Percentiles rank a stretch among this genome's conserved stretches.
Evolutionary conservation across 768 basidiomycete genomes (phyloP).

Genomic region (Phaffia australis): DNA sequence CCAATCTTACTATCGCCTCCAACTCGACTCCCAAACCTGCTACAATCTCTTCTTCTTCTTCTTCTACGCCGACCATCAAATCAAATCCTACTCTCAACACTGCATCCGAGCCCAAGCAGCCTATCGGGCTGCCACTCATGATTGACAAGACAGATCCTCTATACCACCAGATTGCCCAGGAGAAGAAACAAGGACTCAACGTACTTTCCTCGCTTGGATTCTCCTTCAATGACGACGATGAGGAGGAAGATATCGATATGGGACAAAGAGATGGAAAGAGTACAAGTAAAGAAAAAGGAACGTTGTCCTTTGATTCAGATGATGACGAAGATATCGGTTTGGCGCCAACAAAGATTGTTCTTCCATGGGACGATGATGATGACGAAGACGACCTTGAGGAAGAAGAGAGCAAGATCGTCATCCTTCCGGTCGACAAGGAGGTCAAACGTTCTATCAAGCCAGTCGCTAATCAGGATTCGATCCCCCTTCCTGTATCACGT

Average conservation of each 20-base stretch:
- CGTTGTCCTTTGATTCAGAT: no score
- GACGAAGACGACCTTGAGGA: conserved; percentile 2
- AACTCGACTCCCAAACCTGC: neutral
- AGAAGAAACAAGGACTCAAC: conserved; percentile 15
- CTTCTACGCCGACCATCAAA: neutral
- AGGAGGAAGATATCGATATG: neutral
- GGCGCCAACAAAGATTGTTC: neutral
- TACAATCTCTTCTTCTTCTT: neutral
- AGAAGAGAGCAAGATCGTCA: neutral
- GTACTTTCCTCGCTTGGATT: conserved; percentile 10
- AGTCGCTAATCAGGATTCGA: neutral
- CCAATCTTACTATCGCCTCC: neutral
- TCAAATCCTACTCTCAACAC: neutral
- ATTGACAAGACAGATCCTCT: conserved; percentile 5
- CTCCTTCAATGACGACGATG: neutral
- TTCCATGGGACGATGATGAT: neutral
- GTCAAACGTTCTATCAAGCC: neutral
- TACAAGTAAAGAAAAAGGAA: no score
- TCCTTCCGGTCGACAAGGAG: neutral
- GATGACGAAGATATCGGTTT: no score
- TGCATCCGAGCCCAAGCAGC: neutral
- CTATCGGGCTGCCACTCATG: neutral
- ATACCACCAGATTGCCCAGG: conserved; percentile 3
- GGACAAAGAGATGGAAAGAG: no score
- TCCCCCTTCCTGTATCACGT: no score